Conservation (phyloP, 805 yeast genomes). For the Teunomyces aglyptinius region DNA sequence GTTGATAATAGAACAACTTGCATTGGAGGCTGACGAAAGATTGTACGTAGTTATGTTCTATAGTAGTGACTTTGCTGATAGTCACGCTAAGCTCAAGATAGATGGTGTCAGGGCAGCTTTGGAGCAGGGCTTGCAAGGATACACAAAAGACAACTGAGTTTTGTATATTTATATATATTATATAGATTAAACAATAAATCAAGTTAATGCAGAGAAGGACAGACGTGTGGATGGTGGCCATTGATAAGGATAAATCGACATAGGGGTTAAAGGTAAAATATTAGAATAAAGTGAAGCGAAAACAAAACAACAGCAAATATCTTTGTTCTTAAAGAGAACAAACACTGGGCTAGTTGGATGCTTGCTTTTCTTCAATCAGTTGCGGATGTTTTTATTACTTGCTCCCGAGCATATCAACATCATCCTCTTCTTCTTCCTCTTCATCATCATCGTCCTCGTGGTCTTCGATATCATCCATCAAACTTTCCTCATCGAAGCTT, state of each 20-base stretch:
- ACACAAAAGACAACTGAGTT: conserved; percentile 8
- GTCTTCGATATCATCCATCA: conserved; percentile 47
- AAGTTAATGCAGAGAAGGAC: conserved; percentile 1
- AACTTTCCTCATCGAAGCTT: conserved; percentile 46
- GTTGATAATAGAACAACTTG: conserved; percentile 19
- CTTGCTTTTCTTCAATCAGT: background rate
- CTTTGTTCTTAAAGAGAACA: conserved; percentile 24
- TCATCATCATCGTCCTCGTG: conserved; percentile 58
- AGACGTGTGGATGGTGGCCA: too few species aligned
- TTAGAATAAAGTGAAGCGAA: background rate
- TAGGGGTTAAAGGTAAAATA: background rate
- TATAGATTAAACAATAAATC: background rate
- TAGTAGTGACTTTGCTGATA: conserved; percentile 23
- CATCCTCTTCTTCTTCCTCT: conserved; percentile 56
- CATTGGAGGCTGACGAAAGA: conserved; percentile 5
- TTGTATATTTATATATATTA: background rate
- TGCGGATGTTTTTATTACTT: conserved; percentile 3
- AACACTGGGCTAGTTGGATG: background rate
- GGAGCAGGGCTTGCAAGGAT: conserved; percentile 35
- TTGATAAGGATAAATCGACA: background rate
- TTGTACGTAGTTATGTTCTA: conserved; percentile 36
- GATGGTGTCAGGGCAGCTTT: conserved; percentile 32
- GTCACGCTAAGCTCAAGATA: conserved; percentile 34
- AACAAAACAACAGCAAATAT: conserved; percentile 50
- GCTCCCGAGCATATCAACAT: conserved; percentile 18